Evolutionary conservation across 441 rosid species (phyloP), one percentile per base, ranked within the genome.

Genomic region (Raphanus hybrid): DNA sequence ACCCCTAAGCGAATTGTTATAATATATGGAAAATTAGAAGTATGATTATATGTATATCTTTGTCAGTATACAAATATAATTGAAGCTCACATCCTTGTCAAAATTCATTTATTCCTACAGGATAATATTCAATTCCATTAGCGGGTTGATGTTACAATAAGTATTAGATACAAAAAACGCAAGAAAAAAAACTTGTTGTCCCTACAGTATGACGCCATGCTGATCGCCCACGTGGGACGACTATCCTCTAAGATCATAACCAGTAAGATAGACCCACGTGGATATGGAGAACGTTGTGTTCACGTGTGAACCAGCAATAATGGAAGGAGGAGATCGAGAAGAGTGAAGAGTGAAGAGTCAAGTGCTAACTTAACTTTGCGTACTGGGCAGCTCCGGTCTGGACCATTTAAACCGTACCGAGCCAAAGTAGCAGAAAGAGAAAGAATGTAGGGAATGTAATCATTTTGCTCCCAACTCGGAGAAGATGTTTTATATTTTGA

Each of bases 271-370:
- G 3, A 0, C 78, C 85, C 91, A 80, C 86, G 89, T 78, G 60
- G 35, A 66, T 23, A 58, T 9, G 10, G 39, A 5, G 75, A 63
- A 9, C 70, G 84, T 60, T 43, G 75, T 50, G 80, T 88, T 87
- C 92, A 87, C 92, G 87, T 86, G 92, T 82, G 81, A 69, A 32
- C 61, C 15, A 52, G 69, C 69, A 48, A 80, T 79, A 78, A 82
- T 81, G 39, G 73, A 37, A 37, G 43, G 11, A 37, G 7, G 43
- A 8, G n/a, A 43, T 3, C n/a, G 43, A 37, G 43, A 80, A 57
- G 82, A 45, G 77, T 61, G 75, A 77, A 64, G 62, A 70, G 61
- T n/a, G 75, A 77, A 64, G 62, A 70, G 61, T n/a, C 54, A 3
- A n/a, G 41, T 14, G 63, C 63, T 34, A 61, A 35, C 29, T 69